These are phyloP conservation scores for Solanum aculeatissimum DNA, from an alignment of 305 asterid species.

Conservation along the genomic window DNA sequence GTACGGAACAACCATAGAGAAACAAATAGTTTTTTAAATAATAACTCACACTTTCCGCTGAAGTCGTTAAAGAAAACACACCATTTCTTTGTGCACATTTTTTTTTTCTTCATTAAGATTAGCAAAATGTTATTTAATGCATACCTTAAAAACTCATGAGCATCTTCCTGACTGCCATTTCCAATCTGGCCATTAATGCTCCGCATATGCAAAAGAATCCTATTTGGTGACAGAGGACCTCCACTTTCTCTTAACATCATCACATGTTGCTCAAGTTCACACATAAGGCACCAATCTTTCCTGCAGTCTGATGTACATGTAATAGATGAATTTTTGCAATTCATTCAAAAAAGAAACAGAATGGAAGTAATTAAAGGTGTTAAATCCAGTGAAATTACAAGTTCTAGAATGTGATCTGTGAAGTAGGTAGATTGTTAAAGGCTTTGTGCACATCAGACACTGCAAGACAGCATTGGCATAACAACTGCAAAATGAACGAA, in stretches of 20 bases:
- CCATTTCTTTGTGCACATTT: background rate
- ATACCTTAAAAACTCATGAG: slow-evolving; percentile 83
- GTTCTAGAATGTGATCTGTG: slow-evolving; percentile 67
- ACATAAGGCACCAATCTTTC: slow-evolving; percentile 85
- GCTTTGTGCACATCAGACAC: slow-evolving; percentile 78
- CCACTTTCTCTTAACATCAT: slow-evolving; percentile 47
- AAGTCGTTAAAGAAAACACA: background rate
- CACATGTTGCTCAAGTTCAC: slow-evolving; percentile 72
- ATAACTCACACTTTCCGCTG: background rate
- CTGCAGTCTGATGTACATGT: slow-evolving; percentile 35
- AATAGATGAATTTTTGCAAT: background rate
- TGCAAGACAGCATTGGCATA: slow-evolving; percentile 91
- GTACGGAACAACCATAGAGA: background rate
- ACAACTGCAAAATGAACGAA: slow-evolving; percentile 46
- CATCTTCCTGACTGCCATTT: slow-evolving; percentile 89
- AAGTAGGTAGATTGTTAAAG: slow-evolving; percentile 62
- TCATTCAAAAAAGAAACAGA: background rate
- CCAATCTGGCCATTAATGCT: slow-evolving; percentile 68
- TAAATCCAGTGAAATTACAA: slow-evolving; percentile 22
- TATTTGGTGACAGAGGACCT: slow-evolving; percentile 55
- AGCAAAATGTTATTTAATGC: background rate
- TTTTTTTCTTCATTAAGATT: background rate
- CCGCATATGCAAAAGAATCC: slow-evolving; percentile 58
- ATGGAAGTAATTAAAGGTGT: background rate
- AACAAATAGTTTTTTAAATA: background rate